A percentile compares a stretch with the other conserved stretches of the same genome.
Evolutionary conservation across 768 basidiomycete genomes (phyloP).

Genomic region (Ramaria sp.): DNA sequence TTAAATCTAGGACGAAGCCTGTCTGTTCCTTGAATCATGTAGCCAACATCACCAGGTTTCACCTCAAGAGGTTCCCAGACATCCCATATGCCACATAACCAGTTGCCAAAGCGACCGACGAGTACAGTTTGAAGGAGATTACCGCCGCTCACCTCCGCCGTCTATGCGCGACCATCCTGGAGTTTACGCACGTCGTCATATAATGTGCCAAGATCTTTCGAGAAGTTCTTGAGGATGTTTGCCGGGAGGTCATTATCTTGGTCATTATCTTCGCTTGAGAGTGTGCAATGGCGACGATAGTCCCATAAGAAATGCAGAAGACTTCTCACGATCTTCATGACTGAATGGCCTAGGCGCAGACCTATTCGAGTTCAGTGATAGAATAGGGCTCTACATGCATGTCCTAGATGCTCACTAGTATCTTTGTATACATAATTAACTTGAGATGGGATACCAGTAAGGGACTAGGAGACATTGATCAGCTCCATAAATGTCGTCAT

Average conservation of each 20-base stretch:
- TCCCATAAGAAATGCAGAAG: background rate
- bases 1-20: background rate
- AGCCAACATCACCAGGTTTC: background rate
- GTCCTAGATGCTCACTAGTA: background rate
- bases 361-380: background rate
- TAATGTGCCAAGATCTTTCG: background rate
- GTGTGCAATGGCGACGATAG: background rate
- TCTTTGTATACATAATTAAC: background rate
- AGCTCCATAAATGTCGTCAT: background rate
- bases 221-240: background rate
- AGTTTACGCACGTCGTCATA: background rate
- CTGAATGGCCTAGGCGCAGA: background rate
- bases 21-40: background rate
- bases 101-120: too few species aligned
- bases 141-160: background rate
- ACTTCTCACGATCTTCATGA: background rate
- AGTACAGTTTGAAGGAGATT: background rate
- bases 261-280: background rate
- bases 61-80: too few species aligned
- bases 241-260: background rate
- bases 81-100: too few species aligned
- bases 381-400: background rate
- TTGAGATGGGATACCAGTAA: background rate
- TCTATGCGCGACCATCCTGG: background rate
- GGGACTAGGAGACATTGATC: background rate